Percentiles rank a stretch among this genome's conserved stretches.
Evolutionary conservation across 2,329 filamentous ascomycete genomes (phyloP).

Genomic region (Epichloe hybrida): DNA sequence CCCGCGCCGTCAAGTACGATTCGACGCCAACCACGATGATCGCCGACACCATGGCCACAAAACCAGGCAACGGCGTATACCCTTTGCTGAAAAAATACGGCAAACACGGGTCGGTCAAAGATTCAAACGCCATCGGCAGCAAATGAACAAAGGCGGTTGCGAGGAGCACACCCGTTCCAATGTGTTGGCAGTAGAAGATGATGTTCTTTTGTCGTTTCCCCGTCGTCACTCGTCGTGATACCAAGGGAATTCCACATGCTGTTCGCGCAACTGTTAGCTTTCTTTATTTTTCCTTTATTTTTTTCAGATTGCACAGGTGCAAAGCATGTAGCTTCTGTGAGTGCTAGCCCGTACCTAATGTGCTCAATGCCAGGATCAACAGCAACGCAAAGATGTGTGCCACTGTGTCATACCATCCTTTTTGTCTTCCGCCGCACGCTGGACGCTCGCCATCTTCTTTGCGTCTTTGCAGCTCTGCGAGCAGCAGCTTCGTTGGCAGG

Average conservation of each 20-base stretch:
- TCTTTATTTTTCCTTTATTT: neutral
- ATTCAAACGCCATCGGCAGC: slow-evolving; percentile 53
- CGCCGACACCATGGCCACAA: slow-evolving; percentile 73
- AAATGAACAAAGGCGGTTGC: slow-evolving; percentile 76
- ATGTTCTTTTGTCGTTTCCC: slow-evolving; percentile 44
- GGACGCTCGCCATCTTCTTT: slow-evolving; percentile 30
- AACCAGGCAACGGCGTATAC: slow-evolving; percentile 68
- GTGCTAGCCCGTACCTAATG: slow-evolving; percentile 31
- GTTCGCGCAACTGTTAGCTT: slow-evolving; percentile 3
- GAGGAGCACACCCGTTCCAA: slow-evolving; percentile 74
- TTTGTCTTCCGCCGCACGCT: slow-evolving; percentile 37
- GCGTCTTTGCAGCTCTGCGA: slow-evolving; percentile 38
- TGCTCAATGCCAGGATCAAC: slow-evolving; percentile 49
- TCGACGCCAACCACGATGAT: slow-evolving; percentile 74
- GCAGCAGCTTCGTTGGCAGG: slow-evolving; percentile 37
- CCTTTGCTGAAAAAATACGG: slow-evolving; percentile 64
- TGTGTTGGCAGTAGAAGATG: slow-evolving; percentile 57
- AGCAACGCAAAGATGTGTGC: slow-evolving; percentile 56
- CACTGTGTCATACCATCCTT: slow-evolving; percentile 49
- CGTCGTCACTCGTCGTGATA: slow-evolving; percentile 45
- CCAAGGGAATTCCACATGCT: slow-evolving; percentile 54
- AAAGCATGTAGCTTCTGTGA: neutral
- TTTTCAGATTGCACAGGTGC: too few species aligned
- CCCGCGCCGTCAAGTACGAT: slow-evolving; percentile 69
- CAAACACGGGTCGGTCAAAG: slow-evolving; percentile 56